These are phyloP conservation scores for Lignosus rhinocerotis DNA, from an alignment of 1,284 basidiomycete species.

Conservation along the genomic window DNA sequence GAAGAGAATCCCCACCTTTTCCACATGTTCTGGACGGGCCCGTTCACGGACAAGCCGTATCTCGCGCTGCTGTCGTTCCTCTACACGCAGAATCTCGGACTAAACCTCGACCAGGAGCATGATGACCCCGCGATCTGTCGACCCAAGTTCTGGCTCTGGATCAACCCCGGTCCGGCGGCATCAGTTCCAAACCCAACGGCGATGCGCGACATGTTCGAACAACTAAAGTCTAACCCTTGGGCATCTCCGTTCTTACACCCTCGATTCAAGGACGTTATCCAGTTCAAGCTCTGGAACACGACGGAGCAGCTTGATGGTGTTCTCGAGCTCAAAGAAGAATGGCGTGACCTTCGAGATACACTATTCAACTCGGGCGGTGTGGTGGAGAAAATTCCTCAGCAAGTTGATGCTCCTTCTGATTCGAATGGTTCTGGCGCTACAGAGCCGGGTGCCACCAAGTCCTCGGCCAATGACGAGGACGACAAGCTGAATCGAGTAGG, in stretches of 20 bases:
- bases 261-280: slow-evolving; percentile 65
- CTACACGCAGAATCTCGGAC: slow-evolving; percentile 72
- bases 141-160: slow-evolving; percentile 76
- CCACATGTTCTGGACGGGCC: slow-evolving; percentile 83
- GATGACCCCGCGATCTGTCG: slow-evolving; percentile 52
- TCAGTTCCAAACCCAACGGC: slow-evolving; percentile 59
- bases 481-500: slow-evolving; percentile 29
- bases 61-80: slow-evolving; percentile 73
- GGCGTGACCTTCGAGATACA: slow-evolving; percentile 47
- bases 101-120: slow-evolving; percentile 47
- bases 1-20: slow-evolving; percentile 69
- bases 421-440: slow-evolving; percentile 12
- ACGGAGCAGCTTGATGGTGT: slow-evolving; percentile 72
- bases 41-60: slow-evolving; percentile 81
- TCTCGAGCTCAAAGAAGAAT: slow-evolving; percentile 61
- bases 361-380: slow-evolving; percentile 70
- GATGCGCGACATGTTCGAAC: slow-evolving; percentile 59
- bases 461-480: slow-evolving; percentile 14
- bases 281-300: slow-evolving; percentile 75
- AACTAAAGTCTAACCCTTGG: slow-evolving; percentile 64
- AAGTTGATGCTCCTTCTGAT: slow-evolving; percentile 22
- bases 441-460: background rate
- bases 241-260: slow-evolving; percentile 67
- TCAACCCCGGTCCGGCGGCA: slow-evolving; percentile 65
- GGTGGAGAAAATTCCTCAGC: slow-evolving; percentile 45